Evolutionary conservation across 352 stramenopile species (phyloP).

Genomic region (Globisporangium nunn): DNA sequence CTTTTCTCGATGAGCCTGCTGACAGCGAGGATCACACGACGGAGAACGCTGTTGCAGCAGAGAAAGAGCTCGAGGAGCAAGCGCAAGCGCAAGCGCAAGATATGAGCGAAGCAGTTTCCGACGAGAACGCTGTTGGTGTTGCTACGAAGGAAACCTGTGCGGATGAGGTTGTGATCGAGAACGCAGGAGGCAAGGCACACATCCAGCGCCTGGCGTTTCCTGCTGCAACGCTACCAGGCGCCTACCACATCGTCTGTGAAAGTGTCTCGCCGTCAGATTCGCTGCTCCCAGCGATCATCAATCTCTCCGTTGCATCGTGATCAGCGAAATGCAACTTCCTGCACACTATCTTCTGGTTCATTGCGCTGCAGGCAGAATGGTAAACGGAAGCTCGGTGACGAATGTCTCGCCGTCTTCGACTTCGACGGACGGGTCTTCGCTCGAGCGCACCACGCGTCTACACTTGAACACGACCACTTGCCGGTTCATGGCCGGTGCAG

Average conservation of each 20-base stretch:
- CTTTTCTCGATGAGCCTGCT: not conserved
- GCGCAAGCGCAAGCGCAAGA: not conserved
- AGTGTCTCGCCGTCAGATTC: slow-evolving; percentile 19
- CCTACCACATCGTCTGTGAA: slow-evolving; percentile 40
- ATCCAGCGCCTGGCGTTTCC: slow-evolving; percentile 29
- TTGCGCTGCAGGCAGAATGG: slow-evolving; percentile 19
- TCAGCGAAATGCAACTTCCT: not conserved
- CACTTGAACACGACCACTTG: slow-evolving; percentile 47
- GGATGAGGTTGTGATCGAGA: slow-evolving; percentile 17
- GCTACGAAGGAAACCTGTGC: slow-evolving; percentile 10
- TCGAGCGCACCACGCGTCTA: slow-evolving; percentile 22
- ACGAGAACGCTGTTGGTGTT: not conserved
- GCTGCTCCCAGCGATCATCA: slow-evolving; percentile 11
- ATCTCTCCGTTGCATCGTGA: slow-evolving; percentile 14
- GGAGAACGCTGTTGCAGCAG: not conserved
- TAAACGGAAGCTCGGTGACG: slow-evolving; percentile 39
- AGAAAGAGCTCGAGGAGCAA: not conserved
- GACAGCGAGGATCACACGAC: not conserved
- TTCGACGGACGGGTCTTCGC: slow-evolving; percentile 20
- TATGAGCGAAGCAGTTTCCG: not conserved
- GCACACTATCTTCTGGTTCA: slow-evolving; percentile 11
- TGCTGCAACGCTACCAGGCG: slow-evolving; percentile 17
- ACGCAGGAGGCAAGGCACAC: slow-evolving; percentile 14
- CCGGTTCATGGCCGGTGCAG: not conserved
- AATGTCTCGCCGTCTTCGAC: slow-evolving; percentile 27